These are phyloP conservation scores for Agapanthus africanus DNA, from an alignment of 106 monocot genomes.

Conservation along the genomic window DNA sequence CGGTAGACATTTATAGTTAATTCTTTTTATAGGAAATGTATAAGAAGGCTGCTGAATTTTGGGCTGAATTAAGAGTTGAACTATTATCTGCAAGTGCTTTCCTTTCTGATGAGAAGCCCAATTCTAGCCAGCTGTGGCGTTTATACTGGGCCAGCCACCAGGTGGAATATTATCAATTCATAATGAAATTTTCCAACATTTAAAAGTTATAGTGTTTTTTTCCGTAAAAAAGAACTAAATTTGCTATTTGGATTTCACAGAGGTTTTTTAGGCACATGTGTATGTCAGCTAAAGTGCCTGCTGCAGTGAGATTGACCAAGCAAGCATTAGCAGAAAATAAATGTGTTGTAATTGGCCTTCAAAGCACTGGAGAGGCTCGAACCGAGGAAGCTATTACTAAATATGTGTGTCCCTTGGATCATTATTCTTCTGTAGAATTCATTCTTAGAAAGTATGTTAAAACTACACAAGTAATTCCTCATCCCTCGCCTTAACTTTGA, in stretches of 20 bases:
- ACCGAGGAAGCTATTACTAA: constrained; percentile 95
- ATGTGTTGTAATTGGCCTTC: constrained; percentile 98
- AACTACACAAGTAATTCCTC: too few species aligned
- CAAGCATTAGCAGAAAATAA: constrained; percentile 74
- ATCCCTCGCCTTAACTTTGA: too few species aligned
- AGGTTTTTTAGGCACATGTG: constrained; percentile 95
- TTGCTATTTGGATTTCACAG: constrained; percentile 36
- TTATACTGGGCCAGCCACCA: constrained; percentile 97
- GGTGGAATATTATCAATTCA: constrained; percentile 24
- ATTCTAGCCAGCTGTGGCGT: constrained; percentile 77
- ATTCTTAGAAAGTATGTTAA: too few species aligned
- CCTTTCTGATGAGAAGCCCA: constrained; percentile 68
- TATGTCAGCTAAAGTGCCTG: constrained; percentile 98
- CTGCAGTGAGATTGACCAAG: constrained; percentile 64
- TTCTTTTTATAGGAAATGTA: constrained; percentile 61
- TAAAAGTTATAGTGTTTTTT: neutral
- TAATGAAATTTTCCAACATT: neutral
- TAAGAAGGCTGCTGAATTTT: constrained; percentile 86
- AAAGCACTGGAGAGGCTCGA: constrained; percentile 97
- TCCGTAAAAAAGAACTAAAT: neutral
- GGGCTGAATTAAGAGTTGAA: constrained; percentile 92
- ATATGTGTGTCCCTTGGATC: constrained; percentile 55
- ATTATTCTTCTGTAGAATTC: neutral
- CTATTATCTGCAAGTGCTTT: constrained; percentile 70
- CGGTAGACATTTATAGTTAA: neutral